A percentile compares a stretch with the other conserved stretches of the same genome.
phyloP scores from a whole-genome alignment of 164 flowering plant genomes.

The Aristolochia fimbriata region DNA sequence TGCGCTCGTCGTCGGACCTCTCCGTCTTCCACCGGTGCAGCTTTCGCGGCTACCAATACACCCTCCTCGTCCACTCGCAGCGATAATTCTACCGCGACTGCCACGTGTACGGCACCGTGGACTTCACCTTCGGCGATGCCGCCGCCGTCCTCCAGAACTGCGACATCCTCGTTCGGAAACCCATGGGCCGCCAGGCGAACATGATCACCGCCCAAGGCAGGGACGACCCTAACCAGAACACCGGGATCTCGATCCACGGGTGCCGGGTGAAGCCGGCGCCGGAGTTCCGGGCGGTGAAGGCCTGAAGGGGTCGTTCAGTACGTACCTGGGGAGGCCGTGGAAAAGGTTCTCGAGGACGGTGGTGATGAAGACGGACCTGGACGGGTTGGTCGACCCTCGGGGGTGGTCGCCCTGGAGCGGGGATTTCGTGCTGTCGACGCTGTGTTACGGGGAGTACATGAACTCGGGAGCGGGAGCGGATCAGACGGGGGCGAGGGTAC shows the following conservation, averaged over 20 bases:
- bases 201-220: slow-evolving; percentile 60
- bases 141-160: slow-evolving; percentile 50
- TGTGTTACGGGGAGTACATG: slow-evolving; percentile 50
- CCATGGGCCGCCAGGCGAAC: slow-evolving; percentile 40
- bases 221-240: no score
- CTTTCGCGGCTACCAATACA: slow-evolving; percentile 62
- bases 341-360: slow-evolving; percentile 46
- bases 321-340: slow-evolving; percentile 61
- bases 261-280: slow-evolving; percentile 29
- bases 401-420: slow-evolving; percentile 64
- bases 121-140: slow-evolving; percentile 61
- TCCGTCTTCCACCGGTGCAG: slow-evolving; percentile 46
- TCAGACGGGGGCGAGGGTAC: slow-evolving; percentile 28
- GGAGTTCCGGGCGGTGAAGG: slow-evolving; percentile 21
- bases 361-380: slow-evolving; percentile 37
- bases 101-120: slow-evolving; percentile 47
- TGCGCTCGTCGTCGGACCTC: slow-evolving; percentile 34
- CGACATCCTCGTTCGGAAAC: slow-evolving; percentile 36
- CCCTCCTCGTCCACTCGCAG: slow-evolving; percentile 34
- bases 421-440: slow-evolving; percentile 28
- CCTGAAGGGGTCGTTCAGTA: slow-evolving; percentile 22
- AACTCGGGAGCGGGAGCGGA: slow-evolving; percentile 46
- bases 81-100: slow-evolving; percentile 65
- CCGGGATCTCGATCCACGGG: slow-evolving; percentile 41
- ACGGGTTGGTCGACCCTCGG: slow-evolving; percentile 37